Conservation (phyloP, 306 rosid genomes). For the Vicia villosa region DNA sequence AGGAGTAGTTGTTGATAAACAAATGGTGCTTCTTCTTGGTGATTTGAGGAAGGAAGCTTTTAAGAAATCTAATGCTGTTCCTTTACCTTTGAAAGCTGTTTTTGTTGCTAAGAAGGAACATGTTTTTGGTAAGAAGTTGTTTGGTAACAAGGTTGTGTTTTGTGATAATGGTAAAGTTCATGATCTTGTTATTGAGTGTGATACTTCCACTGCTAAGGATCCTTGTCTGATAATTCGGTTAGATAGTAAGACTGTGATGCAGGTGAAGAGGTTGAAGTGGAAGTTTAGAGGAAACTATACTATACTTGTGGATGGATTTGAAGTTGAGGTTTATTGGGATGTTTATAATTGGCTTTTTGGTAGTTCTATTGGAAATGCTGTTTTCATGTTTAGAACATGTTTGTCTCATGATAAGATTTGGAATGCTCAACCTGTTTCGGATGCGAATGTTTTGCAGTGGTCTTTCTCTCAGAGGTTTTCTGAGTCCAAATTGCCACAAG, state of each 20-base stretch:
- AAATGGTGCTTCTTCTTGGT: conserved; percentile 93
- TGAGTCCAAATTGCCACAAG: conserved; percentile 65
- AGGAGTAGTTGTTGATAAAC: conserved; percentile 71
- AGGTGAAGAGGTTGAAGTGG: conserved; percentile 90
- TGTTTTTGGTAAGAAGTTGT: conserved; percentile 77
- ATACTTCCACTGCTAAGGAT: conserved; percentile 59
- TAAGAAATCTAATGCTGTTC: conserved; percentile 69
- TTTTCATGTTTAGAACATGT: conserved; percentile 92
- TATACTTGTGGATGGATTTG: conserved; percentile 80
- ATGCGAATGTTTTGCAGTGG: conserved; percentile 73
- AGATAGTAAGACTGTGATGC: conserved; percentile 86
- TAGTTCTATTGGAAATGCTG: conserved; percentile 76
- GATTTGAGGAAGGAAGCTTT: conserved; percentile 93
- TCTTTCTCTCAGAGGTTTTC: conserved; percentile 87
- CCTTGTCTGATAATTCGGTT: conserved; percentile 73
- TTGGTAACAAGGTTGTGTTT: conserved; percentile 76
- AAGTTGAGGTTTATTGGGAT: conserved; percentile 95
- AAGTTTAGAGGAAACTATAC: conserved; percentile 93
- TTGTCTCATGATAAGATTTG: conserved; percentile 74
- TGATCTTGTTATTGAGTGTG: conserved; percentile 91
- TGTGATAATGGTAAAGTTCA: conserved; percentile 80
- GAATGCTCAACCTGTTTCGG: conserved; percentile 62
- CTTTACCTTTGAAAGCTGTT: conserved; percentile 62
- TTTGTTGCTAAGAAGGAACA: conserved; percentile 88
- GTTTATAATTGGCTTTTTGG: conserved; percentile 93